phyloP scores from a whole-genome alignment of 1,284 basidiomycete genomes.

The Naganishia cerealis region DNA sequence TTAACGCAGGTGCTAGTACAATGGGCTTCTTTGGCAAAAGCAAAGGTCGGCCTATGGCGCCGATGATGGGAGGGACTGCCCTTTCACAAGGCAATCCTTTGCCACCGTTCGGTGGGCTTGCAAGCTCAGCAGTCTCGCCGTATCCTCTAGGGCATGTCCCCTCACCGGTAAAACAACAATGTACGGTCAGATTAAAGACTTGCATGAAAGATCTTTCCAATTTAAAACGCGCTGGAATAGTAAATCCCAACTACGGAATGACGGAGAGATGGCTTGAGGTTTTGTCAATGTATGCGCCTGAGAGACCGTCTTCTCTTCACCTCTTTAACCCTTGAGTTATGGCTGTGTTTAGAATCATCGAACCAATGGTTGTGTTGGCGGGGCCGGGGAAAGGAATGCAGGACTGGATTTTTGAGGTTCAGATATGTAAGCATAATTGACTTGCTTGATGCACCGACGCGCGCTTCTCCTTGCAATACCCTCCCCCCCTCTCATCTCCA shows the following conservation, averaged over 20 bases:
- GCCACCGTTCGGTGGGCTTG: conserved; percentile 11
- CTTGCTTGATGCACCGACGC: not conserved
- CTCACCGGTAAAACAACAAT: conserved; percentile 7
- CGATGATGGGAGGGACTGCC: not conserved
- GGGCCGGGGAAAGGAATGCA: not conserved
- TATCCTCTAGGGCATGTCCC: conserved; percentile 18
- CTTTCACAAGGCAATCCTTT: not conserved
- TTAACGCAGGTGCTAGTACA: not conserved
- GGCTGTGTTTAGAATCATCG: conserved; percentile 1
- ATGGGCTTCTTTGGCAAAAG: conserved; percentile 18
- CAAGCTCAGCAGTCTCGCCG: conserved; percentile 2
- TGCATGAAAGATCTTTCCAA: conserved; percentile 15
- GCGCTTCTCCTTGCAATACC: not conserved
- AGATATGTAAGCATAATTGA: conserved; percentile 2
- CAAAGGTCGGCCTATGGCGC: not conserved
- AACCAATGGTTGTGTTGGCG: conserved; percentile 12
- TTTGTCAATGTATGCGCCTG: not conserved
- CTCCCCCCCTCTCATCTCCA: too few species aligned
- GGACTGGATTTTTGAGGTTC: conserved; percentile 18
- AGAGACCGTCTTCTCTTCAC: not conserved
- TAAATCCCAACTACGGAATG: conserved; percentile 12
- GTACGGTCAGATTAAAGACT: not conserved
- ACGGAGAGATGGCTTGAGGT: conserved; percentile 13
- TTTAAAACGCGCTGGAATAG: conserved; percentile 4
- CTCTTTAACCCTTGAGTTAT: not conserved